Conservation (phyloP, 129 eudicot species). For the Rutidosis leptorrhynchoides region DNA sequence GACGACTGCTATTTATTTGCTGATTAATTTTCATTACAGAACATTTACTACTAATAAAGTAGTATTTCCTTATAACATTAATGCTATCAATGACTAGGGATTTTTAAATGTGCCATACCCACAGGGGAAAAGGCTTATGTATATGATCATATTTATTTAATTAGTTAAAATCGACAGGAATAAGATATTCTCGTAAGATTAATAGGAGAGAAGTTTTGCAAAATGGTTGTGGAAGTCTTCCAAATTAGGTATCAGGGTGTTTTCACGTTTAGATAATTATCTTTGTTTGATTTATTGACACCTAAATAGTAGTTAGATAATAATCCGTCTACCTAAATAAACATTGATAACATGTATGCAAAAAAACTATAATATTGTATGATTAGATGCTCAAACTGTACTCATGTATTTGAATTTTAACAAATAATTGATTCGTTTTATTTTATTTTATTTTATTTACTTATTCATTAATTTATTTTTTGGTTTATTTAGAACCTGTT, state of each 20-base stretch:
- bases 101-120: neutral
- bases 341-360: constrained; percentile 3
- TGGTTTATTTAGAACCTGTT: constrained; percentile 55
- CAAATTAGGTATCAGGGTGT: too few relatives aligned
- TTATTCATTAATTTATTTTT: constrained; percentile 26
- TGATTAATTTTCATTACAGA: neutral
- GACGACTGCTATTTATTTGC: neutral
- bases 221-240: too few relatives aligned
- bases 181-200: too few relatives aligned
- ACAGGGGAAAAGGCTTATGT: neutral
- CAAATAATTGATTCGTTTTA: neutral
- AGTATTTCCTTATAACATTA: neutral
- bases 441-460: constrained; percentile 9
- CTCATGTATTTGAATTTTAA: neutral
- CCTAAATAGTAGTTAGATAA: too few relatives aligned
- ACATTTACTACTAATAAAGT: neutral
- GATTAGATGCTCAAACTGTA: constrained; percentile 16
- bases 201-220: too few relatives aligned
- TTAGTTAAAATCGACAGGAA: too few relatives aligned
- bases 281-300: too few relatives aligned
- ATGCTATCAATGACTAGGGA: neutral
- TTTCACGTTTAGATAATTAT: too few relatives aligned
- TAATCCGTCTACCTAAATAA: too few relatives aligned
- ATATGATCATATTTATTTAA: neutral
- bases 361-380: neutral